These are phyloP conservation scores for Tricholomella constricta DNA, from an alignment of 768 basidiomycete genomes.

Conservation along the genomic window DNA sequence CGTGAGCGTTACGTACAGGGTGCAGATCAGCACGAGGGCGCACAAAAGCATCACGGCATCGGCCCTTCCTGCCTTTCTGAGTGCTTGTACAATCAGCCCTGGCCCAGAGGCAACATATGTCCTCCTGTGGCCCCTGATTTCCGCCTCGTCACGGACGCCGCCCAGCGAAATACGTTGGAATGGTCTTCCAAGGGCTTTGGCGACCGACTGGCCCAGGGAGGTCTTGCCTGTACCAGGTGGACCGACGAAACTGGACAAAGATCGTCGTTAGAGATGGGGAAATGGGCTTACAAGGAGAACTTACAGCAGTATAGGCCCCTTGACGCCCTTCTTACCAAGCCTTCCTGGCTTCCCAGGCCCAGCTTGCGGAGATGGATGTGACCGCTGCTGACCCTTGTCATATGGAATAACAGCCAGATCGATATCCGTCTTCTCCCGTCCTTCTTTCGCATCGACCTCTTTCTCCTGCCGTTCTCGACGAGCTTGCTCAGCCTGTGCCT, in stretches of 20 bases:
- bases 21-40: slow-evolving; percentile 27
- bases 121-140: slow-evolving; percentile 53
- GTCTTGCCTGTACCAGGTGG: slow-evolving; percentile 94
- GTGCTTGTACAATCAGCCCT: slow-evolving; percentile 81
- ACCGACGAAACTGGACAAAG: slow-evolving; percentile 67
- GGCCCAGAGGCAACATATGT: slow-evolving; percentile 94
- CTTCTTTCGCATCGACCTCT: slow-evolving; percentile 22
- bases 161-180: slow-evolving; percentile 93
- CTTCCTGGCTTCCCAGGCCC: slow-evolving; percentile 14
- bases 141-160: slow-evolving; percentile 91
- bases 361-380: slow-evolving; percentile 15
- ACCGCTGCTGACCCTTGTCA: slow-evolving; percentile 19
- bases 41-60: slow-evolving; percentile 80
- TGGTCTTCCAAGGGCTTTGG: slow-evolving; percentile 77
- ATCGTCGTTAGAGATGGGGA: slow-evolving; percentile 5
- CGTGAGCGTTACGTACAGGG: not conserved
- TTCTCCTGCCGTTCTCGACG: slow-evolving; percentile 19
- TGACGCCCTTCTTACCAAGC: slow-evolving; percentile 47
- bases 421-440: slow-evolving; percentile 12
- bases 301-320: slow-evolving; percentile 74
- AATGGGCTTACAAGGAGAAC: slow-evolving; percentile 12
- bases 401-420: slow-evolving; percentile 33
- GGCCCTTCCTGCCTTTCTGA: slow-evolving; percentile 77
- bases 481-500: slow-evolving; percentile 33
- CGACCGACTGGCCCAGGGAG: slow-evolving; percentile 86